Base-by-base conservation (phyloP, 2,329 filamentous ascomycete species). In the Phaeosphaeria sp. region DNA sequence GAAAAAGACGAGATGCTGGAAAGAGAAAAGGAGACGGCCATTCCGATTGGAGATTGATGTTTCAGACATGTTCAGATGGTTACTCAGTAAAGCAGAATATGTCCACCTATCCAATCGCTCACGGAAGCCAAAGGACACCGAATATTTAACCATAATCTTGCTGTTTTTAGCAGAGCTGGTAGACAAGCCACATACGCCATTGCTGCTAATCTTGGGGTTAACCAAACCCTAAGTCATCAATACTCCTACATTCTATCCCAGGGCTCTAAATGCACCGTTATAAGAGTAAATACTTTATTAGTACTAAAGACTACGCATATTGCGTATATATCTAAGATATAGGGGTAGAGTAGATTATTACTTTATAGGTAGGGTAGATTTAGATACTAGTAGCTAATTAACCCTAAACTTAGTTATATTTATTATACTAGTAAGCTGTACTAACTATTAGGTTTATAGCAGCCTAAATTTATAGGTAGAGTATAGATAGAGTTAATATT, bases 41-140 rank as follows among this genome's bases (percentile, higher is more conserved):
- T 64, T 89, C 89, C 23, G 87, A 82, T 53, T 89, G 79, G 54
- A 91, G 81, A 67, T 91, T 90, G 72, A 91, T 89, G 48, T 52
- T 17, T 22, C 36, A 20, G 54, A 43, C 59, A 62, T 62, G 5
- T 25, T 52, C 25, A 27, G 30, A 36, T 6, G 13, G 30, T 13
- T 36, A 11, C 30, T 3, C 13, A 11, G 13, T 13, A 11, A 36
- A 13, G 13, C 30, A 13, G 11, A 1, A 74, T 74, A 71, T 64
- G 64, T 21, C 59, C 71, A 17, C 71, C 71, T 1, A 74, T 74
- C 25, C 55, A 71, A 44, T 62, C 64, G 3, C 54, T 72, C 9
- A 74, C 65, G 13, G 71, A 74, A 59, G 71, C 63, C 5, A 68
- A 68, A 44, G 71, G 71, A 0, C 66, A 65, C 44, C 52, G 61